These are phyloP conservation scores for Tolypocladium tundrense DNA, from an alignment of 2,329 filamentous ascomycete genomes.

Conservation along the genomic window DNA sequence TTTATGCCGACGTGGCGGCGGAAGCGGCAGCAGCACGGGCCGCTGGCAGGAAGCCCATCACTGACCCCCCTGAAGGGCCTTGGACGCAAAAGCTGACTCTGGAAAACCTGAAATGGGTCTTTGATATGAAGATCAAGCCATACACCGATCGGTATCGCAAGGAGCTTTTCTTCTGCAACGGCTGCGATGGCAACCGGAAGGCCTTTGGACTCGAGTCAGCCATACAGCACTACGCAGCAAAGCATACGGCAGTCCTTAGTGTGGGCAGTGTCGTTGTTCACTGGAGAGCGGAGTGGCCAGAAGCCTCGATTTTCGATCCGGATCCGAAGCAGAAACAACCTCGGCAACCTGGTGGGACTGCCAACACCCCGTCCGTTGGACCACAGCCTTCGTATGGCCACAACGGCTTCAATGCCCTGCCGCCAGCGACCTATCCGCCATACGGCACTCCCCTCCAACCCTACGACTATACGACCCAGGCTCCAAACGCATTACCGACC, in stretches of 20 bases:
- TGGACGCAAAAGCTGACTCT: slow-evolving; percentile 56
- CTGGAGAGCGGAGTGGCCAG: slow-evolving; percentile 76
- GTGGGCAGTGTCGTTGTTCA: slow-evolving; percentile 62
- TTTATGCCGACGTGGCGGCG: slow-evolving; percentile 50
- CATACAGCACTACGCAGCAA: slow-evolving; percentile 74
- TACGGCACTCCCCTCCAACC: not conserved
- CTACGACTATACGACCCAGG: not conserved
- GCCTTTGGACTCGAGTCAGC: slow-evolving; percentile 69
- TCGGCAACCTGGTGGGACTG: not conserved
- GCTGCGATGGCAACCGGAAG: slow-evolving; percentile 54
- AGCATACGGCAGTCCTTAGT: slow-evolving; percentile 64
- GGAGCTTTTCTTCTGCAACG: slow-evolving; percentile 67
- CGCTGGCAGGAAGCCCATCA: slow-evolving; percentile 30
- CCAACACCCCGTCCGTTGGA: not conserved
- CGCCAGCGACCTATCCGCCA: not conserved
- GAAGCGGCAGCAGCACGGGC: slow-evolving; percentile 36
- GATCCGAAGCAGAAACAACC: slow-evolving; percentile 29
- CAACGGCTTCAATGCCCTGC: not conserved
- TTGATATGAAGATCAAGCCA: slow-evolving; percentile 65
- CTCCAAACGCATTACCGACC: not conserved
- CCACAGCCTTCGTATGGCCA: not conserved
- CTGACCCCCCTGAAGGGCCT: slow-evolving; percentile 41
- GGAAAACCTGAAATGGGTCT: slow-evolving; percentile 82
- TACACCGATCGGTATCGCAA: slow-evolving; percentile 55
- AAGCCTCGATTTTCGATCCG: slow-evolving; percentile 59